These are phyloP conservation scores for Penicillium sp. DNA, from an alignment of 2,329 filamentous ascomycete genomes.

Conservation along the genomic window DNA sequence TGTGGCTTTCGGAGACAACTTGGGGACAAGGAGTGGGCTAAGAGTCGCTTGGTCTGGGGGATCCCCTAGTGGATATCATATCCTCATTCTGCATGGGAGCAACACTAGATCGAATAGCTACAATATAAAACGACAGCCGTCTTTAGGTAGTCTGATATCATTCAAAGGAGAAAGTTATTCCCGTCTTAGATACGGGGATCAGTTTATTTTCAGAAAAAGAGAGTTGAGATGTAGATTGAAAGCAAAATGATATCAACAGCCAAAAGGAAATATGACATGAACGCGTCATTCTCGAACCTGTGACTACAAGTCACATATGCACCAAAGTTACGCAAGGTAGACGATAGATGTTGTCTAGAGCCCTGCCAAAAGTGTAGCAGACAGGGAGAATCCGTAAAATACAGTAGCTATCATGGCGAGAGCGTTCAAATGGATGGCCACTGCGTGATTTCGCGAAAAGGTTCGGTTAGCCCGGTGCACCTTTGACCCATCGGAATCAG, in stretches of 20 bases:
- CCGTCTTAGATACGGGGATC: neutral
- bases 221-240: neutral
- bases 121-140: neutral
- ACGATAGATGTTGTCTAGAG: neutral
- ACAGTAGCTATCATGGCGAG: conserved; percentile 34
- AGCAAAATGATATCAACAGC: neutral
- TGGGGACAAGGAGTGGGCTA: neutral
- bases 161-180: neutral
- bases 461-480: conserved; percentile 24
- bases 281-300: too few species aligned
- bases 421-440: conserved; percentile 44
- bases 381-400: conserved; percentile 27
- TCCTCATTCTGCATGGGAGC: neutral
- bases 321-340: neutral
- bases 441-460: conserved; percentile 39
- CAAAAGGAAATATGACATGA: neutral
- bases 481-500: conserved; percentile 4
- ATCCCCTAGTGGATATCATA: neutral
- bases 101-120: neutral
- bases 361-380: conserved; percentile 9
- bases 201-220: neutral
- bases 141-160: neutral
- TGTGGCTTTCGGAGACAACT: neutral
- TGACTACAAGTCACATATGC: neutral
- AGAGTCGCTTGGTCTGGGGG: neutral